phyloP scores from a whole-genome alignment of 768 basidiomycete genomes.

The Daedaleopsis sinensis region DNA sequence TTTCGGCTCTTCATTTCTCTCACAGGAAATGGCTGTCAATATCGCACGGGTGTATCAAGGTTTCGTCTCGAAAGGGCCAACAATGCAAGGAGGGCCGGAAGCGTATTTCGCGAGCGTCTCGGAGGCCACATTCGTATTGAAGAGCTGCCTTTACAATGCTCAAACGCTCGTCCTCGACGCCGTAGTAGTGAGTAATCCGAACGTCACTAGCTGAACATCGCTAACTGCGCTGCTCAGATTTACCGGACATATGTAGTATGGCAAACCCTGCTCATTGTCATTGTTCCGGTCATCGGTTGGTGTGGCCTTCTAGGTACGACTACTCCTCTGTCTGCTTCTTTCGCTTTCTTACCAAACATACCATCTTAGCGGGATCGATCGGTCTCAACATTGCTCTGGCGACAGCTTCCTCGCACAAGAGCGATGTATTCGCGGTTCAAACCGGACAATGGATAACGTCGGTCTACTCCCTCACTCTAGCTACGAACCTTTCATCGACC shows the following conservation, averaged over 20 bases:
- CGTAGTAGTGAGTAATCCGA: constrained; percentile 21
- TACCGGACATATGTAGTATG: constrained; percentile 35
- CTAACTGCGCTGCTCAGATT: constrained; percentile 10
- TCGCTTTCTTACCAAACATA: neutral
- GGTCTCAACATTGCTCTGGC: constrained; percentile 23
- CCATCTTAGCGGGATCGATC: constrained; percentile 25
- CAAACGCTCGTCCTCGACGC: constrained; percentile 27
- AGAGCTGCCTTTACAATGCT: constrained; percentile 23
- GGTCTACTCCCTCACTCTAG: constrained; percentile 36
- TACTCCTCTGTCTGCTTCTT: neutral
- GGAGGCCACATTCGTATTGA: constrained; percentile 17
- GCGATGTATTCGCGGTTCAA: constrained; percentile 30
- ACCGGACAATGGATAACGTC: constrained; percentile 38
- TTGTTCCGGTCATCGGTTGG: constrained; percentile 35
- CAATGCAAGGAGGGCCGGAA: constrained; percentile 8
- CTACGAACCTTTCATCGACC: constrained; percentile 37
- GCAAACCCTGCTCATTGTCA: constrained; percentile 31
- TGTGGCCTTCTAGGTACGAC: constrained; percentile 29
- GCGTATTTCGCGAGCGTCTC: constrained; percentile 17
- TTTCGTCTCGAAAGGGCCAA: constrained; percentile 13
- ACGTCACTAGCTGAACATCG: neutral
- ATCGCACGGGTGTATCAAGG: constrained; percentile 16
- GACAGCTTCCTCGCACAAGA: constrained; percentile 13
- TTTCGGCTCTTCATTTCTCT: neutral
- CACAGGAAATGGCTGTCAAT: constrained; percentile 24